Evolutionary conservation across 2,329 filamentous ascomycete genomes (phyloP), one percentile per base, ranked within the genome.

Genomic region (Fusarium chlamydosporum): DNA sequence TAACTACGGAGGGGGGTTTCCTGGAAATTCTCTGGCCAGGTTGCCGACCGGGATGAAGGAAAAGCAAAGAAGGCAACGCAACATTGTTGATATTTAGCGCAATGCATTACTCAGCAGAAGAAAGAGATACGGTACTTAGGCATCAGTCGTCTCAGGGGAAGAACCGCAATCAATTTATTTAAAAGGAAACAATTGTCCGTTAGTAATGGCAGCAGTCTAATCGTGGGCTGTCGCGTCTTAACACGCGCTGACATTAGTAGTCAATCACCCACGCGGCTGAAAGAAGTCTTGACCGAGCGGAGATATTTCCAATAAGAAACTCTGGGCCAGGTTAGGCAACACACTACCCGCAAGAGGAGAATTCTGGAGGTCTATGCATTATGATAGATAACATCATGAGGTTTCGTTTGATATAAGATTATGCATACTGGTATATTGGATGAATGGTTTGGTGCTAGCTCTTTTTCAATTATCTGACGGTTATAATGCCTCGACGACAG

Each of bases 241-340:
- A 41, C 46, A 56, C 42, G 46, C 42, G 46, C 40, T 54, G 50
- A 43, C 37, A 71, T 64, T 38, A 35, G 34, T 13, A 50, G n/a
- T 37, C 31, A 29, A 16, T 53, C 46, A 53, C 31, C 59, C 45
- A 26, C 18, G 61, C 60, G 60, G 53, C 40, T 59, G 45, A 65
- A 59, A 65, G 42, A 53, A 65, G 53, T 51, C n/a, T 65, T 59
- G 53, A 38, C 60, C 29, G 60, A 65, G 31, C 61, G 60, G 61
- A 58, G 61, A 59, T 65, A 65, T 60, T 65, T 65, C 61, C 61
- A 65, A 65, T 41, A 65, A 65, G 29, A 65, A 65, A 42, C 26
- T 43, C 26, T 26, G 31, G 33, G 31, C 61, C 47, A 65, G 60
- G 60, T 52, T 29, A 38, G 40, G 60, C 41, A 42, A 31, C 37